Evolutionary conservation across 371 early-diverging fungal species (phyloP).

Genomic region (Mortierella sp.): DNA sequence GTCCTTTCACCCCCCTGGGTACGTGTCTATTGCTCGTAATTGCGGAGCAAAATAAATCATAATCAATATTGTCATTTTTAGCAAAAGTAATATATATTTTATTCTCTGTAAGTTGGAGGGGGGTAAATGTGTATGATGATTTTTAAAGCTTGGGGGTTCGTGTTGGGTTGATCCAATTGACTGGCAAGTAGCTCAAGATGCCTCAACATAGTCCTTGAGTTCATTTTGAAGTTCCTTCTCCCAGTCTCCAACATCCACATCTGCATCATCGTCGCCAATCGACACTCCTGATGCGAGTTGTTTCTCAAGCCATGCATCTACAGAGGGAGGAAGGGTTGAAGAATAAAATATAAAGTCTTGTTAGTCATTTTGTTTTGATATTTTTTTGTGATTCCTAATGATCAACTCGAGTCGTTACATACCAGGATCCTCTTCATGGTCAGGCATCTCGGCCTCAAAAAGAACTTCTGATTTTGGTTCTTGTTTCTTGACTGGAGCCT

Average conservation of each 20-base stretch:
- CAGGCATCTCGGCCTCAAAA: conserved; percentile 55
- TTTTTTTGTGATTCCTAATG: not conserved
- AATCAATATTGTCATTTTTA: not conserved
- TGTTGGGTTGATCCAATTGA: too few species aligned
- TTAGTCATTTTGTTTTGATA: not conserved
- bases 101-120: not conserved
- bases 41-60: conserved; percentile 30
- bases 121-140: not conserved
- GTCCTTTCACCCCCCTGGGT: not conserved
- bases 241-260: conserved; percentile 55
- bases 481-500: conserved; percentile 14
- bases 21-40: not conserved
- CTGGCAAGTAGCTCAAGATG: conserved; percentile 4
- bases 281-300: conserved; percentile 44
- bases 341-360: not conserved
- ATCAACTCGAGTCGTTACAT: not conserved
- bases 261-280: conserved; percentile 40
- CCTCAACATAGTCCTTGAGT: conserved; percentile 56
- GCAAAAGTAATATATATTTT: not conserved
- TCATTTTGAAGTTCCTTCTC: conserved; percentile 56
- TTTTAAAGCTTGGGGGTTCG: not conserved
- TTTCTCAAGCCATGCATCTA: conserved; percentile 57
- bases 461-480: conserved; percentile 34
- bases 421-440: conserved; percentile 56
- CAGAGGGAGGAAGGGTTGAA: not conserved